Base-by-base conservation (phyloP, 2,329 filamentous ascomycete species). In the Colletotrichum tofieldiae region DNA sequence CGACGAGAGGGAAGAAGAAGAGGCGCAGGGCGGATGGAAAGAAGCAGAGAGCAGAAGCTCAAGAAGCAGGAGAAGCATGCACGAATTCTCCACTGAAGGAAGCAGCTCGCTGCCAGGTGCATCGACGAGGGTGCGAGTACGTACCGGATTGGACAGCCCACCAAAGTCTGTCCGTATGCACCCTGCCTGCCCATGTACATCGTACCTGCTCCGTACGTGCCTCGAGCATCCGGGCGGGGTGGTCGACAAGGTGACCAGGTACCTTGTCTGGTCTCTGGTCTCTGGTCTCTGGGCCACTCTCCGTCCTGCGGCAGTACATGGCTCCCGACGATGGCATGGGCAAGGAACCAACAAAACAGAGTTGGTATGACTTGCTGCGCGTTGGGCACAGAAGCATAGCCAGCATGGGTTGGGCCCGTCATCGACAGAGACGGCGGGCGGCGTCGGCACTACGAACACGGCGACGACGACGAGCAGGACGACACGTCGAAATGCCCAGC, bases 361-460 rank as follows among this genome's bases (percentile, higher is more conserved):
- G 58, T 60, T 60, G 58, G 18, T 29, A 45, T 23, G 41, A 60
- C 58, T 60, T 60, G 39, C 56, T 16, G 41, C 32, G 58, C 41
- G 7, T 35, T n/a, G 16, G 26, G 26, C 26, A 20, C 49, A 52
- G 58, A 60, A 60, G 39, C 26, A 60, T 60, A 45, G 18, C n/a
- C 26, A 32, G 14, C 7, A 23, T 20, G 43, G 14, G 12, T 14
- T 41, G 39, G 16, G 39, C 39, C 12, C 3, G 39, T 55, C 35
- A 37, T 23, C 52, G 6, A n/a, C 18, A 37, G 12, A 14, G 32
- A 37, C 14, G 5, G 14, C 12, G 37, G 8, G 9, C 12, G 39
- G 39, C 16, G 16, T 11, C 16, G 16, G 14, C 39, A 41, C 39
- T 41, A 16, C 39, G 14, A 41, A 41, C 39, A 41, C 14, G 39